Evolutionary conservation across 345 rosid genomes (phyloP), one percentile per base, ranked within the genome.

Genomic region (Sapria himalayana): DNA sequence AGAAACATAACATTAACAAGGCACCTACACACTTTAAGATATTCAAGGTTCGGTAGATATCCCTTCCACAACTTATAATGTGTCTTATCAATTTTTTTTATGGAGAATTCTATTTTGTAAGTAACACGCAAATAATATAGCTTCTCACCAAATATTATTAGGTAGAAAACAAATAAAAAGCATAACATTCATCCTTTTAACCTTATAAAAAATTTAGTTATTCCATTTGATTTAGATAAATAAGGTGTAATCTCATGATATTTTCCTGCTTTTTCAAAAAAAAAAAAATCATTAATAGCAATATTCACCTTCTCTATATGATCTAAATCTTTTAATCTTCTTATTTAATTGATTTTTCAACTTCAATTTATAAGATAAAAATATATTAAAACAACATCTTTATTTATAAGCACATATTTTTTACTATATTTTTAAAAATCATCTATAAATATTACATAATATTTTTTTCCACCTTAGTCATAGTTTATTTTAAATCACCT

Each of bases 401-500:
- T 37, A 14, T 14, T 37, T 37, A 1, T 37, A 15, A 37, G 40
- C 40, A 37, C 16, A 7, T 37, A 15, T 2, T 15, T 22, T 37
- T 5, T 37, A 6, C 2, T 18, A 37, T 37, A 17, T 37, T 22
- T 15, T 1, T 20, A 37, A 37, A 3, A 37, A 4, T 37, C 40
- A 37, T 37, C 40, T 37, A 37, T 37, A n/a, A 37, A 37, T 4
- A 22, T 37, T 1, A 37, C 40, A 37, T 37, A 6, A 16, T 37
- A 37, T 37, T 8, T 37, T 14, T 37, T 37, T 6, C 40, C 40
- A 16, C 40, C 40, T 37, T 17, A 37, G 9, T 5, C 12, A 37
- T 15, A 2, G 20, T 37, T 37, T 37, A 12, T 37, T 37, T 37
- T 14, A 37, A 37, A 5, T 6, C 40, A 1, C 2, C 20, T 14